Evolutionary conservation across 1,284 basidiomycete genomes (phyloP).

Genomic region (Agaricales sp.): DNA sequence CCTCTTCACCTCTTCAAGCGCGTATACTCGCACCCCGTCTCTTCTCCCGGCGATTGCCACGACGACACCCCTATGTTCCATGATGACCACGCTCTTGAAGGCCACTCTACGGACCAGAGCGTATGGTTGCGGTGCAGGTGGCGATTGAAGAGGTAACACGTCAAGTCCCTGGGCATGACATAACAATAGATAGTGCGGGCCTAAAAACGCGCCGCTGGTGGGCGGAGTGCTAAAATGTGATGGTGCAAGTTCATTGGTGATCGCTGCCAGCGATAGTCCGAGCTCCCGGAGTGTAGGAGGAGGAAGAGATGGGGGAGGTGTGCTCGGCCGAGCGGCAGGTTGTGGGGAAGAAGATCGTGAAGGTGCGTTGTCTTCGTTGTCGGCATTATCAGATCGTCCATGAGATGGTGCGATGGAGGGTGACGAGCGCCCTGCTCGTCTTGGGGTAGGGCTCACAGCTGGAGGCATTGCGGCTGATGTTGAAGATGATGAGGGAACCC

Average conservation of each 20-base stretch:
- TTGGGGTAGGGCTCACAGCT: slow-evolving; percentile 13
- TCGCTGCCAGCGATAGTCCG: slow-evolving; percentile 54
- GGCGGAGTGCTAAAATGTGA: slow-evolving; percentile 71
- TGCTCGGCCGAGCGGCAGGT: slow-evolving; percentile 34
- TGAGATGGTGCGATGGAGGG: too few species aligned
- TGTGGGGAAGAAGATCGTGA: slow-evolving; percentile 44
- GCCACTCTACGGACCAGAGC: slow-evolving; percentile 67
- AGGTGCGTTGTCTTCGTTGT: slow-evolving; percentile 12
- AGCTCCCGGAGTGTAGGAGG: slow-evolving; percentile 65
- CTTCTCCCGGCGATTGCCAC: slow-evolving; percentile 76
- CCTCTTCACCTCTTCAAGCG: slow-evolving; percentile 71
- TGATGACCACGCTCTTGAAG: slow-evolving; percentile 78
- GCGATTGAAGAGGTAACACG: slow-evolving; percentile 61
- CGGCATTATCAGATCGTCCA: slow-evolving; percentile 14
- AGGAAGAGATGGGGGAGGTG: slow-evolving; percentile 61
- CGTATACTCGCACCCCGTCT: slow-evolving; percentile 77
- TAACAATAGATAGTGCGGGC: slow-evolving; percentile 70
- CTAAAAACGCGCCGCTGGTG: slow-evolving; percentile 62
- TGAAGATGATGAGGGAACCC: slow-evolving; percentile 17
- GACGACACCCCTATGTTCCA: slow-evolving; percentile 78
- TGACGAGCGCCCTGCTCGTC: slow-evolving; percentile 14
- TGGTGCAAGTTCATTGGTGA: slow-evolving; percentile 58
- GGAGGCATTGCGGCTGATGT: slow-evolving; percentile 18
- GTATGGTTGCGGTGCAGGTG: slow-evolving; percentile 65
- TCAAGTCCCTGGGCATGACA: slow-evolving; percentile 77